Conservation (phyloP, 2,329 filamentous ascomycete species). For the Nemania serpens region DNA sequence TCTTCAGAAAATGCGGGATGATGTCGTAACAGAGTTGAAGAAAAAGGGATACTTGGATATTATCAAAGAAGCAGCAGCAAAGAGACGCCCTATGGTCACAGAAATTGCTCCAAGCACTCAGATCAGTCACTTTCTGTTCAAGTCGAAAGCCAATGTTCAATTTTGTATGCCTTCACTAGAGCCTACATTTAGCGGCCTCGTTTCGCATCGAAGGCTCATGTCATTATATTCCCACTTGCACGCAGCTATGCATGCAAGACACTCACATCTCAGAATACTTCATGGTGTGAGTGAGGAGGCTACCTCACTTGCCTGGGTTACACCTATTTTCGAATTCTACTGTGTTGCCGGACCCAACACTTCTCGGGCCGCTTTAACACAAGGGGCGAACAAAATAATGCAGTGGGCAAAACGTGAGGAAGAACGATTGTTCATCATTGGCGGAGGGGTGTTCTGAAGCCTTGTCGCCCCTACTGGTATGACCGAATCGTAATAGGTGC, state of each 20-base stretch:
- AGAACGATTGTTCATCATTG: constrained; percentile 93
- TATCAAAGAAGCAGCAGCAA: constrained; percentile 72
- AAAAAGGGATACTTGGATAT: constrained; percentile 75
- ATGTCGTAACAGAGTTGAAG: constrained; percentile 69
- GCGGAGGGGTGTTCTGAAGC: constrained; percentile 80
- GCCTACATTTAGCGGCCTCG: constrained; percentile 63
- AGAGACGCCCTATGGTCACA: constrained; percentile 71
- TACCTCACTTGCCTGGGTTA: constrained; percentile 87
- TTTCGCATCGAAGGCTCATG: constrained; percentile 74
- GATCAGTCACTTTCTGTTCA: constrained; percentile 92
- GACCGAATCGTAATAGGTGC: neutral
- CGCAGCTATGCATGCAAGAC: constrained; percentile 79
- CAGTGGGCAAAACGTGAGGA: constrained; percentile 93
- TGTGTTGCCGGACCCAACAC: constrained; percentile 83
- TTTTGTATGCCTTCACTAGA: constrained; percentile 87
- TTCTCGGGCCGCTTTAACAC: constrained; percentile 69
- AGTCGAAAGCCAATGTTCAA: constrained; percentile 91
- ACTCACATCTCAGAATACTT: constrained; percentile 83
- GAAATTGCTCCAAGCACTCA: constrained; percentile 81
- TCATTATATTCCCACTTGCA: constrained; percentile 86
- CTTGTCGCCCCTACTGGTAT: neutral
- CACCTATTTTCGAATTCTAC: constrained; percentile 90
- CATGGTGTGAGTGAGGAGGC: constrained; percentile 77
- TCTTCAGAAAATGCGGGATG: constrained; percentile 73
- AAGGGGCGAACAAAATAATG: constrained; percentile 85